A percentile compares a stretch with the other conserved stretches of the same genome.
Conservation (phyloP, 148 eudicot genomes). For the Amaranthus palmeri region DNA sequence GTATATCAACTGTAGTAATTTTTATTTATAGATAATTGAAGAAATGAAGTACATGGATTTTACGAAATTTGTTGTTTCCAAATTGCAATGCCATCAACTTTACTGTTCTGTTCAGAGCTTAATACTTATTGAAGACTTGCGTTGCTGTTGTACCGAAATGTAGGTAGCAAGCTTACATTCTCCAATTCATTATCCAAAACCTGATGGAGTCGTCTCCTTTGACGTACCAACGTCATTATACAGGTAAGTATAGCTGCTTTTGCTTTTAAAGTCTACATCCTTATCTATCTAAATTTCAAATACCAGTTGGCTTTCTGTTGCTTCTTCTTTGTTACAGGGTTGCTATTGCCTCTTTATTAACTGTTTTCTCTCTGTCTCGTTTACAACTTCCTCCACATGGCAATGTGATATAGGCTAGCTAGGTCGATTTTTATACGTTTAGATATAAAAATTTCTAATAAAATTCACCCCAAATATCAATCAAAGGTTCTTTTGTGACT, state of each 20-base stretch:
- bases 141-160: background rate
- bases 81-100: too few species aligned
- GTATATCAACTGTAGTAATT: too few species aligned
- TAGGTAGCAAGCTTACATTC: slow-evolving; percentile 71
- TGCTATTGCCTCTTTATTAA: background rate
- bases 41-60: too few species aligned
- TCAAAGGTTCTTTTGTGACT: too few species aligned
- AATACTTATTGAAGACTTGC: background rate
- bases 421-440: too few species aligned
- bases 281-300: background rate
- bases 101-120: background rate
- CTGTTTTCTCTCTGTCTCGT: background rate
- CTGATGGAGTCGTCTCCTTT: slow-evolving; percentile 79
- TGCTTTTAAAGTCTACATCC: background rate
- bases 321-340: background rate
- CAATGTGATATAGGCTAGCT: too few species aligned
- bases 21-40: too few species aligned
- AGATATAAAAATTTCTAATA: too few species aligned
- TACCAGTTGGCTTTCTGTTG: background rate
- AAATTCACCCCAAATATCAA: too few species aligned
- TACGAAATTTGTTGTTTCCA: too few species aligned
- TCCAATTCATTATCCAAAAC: slow-evolving; percentile 81
- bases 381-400: background rate
- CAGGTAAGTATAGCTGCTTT: slow-evolving; percentile 41
- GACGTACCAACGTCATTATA: slow-evolving; percentile 88